Conservation (phyloP, 768 basidiomycete species). For the Trametes villosa region DNA sequence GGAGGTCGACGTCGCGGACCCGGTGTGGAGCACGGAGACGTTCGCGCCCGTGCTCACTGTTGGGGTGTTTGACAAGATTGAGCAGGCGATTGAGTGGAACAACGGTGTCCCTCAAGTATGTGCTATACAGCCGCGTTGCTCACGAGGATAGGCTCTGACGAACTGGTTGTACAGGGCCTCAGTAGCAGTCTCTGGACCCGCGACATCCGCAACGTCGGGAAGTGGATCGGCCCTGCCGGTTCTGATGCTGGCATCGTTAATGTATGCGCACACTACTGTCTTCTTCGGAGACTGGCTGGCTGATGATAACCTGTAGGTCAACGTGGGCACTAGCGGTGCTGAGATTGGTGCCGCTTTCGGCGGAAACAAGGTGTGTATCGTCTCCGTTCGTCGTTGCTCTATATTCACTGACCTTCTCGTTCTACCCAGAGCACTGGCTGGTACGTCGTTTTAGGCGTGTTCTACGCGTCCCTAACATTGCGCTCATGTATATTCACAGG, state of each 20-base stretch:
- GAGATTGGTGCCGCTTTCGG: conserved; percentile 90
- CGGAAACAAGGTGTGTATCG: conserved; percentile 78
- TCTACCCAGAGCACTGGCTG: conserved; percentile 75
- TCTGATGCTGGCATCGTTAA: conserved; percentile 94
- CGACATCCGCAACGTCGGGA: conserved; percentile 81
- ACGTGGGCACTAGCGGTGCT: conserved; percentile 69
- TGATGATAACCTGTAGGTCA: conserved; percentile 48
- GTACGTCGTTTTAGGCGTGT: conserved; percentile 48
- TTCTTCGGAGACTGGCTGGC: not conserved
- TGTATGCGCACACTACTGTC: conserved; percentile 48
- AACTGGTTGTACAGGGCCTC: conserved; percentile 67
- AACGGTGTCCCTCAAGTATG: conserved; percentile 81
- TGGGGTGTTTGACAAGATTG: conserved; percentile 82
- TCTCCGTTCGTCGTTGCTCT: not conserved
- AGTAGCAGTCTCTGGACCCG: conserved; percentile 92
- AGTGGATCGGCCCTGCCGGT: conserved; percentile 90
- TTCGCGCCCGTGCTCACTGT: conserved; percentile 90
- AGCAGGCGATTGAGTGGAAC: conserved; percentile 88
- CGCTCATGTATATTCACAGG: conserved; percentile 47
- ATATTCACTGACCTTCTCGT: not conserved
- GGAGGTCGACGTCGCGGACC: conserved; percentile 53
- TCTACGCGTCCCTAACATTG: no score
- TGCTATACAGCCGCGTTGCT: no score
- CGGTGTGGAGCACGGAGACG: conserved; percentile 78
- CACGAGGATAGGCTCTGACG: not conserved